Evolutionary conservation across 208 protist genomes (phyloP), one percentile per base, ranked within the genome.

Genomic region (Kentomonas sorsogonicus): DNA sequence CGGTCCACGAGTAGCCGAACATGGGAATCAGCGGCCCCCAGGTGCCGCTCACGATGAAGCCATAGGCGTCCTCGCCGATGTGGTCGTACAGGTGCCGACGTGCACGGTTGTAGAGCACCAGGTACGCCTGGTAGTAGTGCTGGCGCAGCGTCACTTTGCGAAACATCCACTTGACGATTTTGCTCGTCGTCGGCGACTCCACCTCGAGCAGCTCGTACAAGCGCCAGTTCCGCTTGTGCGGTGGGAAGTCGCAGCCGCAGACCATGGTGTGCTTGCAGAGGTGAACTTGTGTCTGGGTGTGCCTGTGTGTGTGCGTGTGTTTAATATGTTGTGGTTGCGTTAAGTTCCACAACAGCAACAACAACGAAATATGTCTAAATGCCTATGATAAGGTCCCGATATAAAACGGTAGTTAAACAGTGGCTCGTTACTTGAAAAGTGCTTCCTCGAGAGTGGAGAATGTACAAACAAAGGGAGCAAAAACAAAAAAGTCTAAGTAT

Each of bases 81-180:
- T 64, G 53, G 64, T 94, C 88, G 68, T 92, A 94, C 5, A 94
- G 64, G 63, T 74, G 82, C 53, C 92, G 91, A 50, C 84, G 82
- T 22, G 71, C 73, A 30, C 63, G 62, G 69, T 87, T 86, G 67
- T 78, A 90, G 10, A 94, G 71, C 16, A 88, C 73, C 43, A 86
- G 66, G 62, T 91, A 94, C 26, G 88, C 88, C 58, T 92, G 82
- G 48, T 89, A 87, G 63, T 88, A 94, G 57, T 92, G 88, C 63
- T 89, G 79, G 26, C 88, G 88, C 43, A 94, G 68, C 9, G 88
- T 89, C 1, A 89, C 77, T 53, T 91, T 94, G 58, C 84, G 73
- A 51, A 91, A 89, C 44, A 72, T 84, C 79, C 79, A 90, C 57
- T 92, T 88, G 23, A 94, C 74, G 60, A 91, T 79, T 30, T 82